Base-by-base conservation (phyloP, 495 filamentous ascomycete genomes). In the Trichoderma erinaceum region DNA sequence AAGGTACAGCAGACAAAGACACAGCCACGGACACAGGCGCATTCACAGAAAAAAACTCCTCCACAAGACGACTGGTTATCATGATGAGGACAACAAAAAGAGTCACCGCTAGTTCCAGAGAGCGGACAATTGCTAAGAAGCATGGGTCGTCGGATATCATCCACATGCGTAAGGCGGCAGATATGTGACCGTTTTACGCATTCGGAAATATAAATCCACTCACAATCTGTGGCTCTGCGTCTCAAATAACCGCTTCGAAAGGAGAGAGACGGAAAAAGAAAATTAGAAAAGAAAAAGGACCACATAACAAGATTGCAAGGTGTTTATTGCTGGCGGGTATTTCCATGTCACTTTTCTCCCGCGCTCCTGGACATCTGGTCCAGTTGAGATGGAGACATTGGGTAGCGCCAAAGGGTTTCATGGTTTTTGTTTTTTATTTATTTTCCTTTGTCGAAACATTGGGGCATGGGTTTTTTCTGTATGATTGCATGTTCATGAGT, bases 401-500 rank as follows among this genome's bases (percentile, higher is more conserved):
- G 43, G 25, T 13, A 32, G 27, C 41, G 35, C 21, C 35, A 65
- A 41, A 35, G 63, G 35, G 4, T 27, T 29, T 27, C 32, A 18
- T 21, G 7, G 23, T 18, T 29, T 46, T 65, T n/a, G n/a, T 44
- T 65, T 65, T 18, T 35, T 35, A 11, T n/a, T 1, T 41, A 2
- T 56, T 56, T 25, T 38, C 21, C 35, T 67, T 56, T 67, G 25
- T 43, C 6, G 56, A 61, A 61, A 29, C 56, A 61, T 61, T 61
- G 56, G 56, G 35, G 35, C 21, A 21, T 65, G 35, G 35, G 35
- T 65, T 65, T 12, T 12, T 66, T 43, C 38, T 66, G 25, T 27
- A 67, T 56, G 65, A 67, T 52, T 48, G 65, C 65, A 67, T 67
- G 65, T 67, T 32, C 50, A 67, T 41, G 65, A 67, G 56, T 67